These are phyloP conservation scores for Sugiyamaella sp. DNA, from an alignment of 1,139 yeast species.

Conservation along the genomic window DNA sequence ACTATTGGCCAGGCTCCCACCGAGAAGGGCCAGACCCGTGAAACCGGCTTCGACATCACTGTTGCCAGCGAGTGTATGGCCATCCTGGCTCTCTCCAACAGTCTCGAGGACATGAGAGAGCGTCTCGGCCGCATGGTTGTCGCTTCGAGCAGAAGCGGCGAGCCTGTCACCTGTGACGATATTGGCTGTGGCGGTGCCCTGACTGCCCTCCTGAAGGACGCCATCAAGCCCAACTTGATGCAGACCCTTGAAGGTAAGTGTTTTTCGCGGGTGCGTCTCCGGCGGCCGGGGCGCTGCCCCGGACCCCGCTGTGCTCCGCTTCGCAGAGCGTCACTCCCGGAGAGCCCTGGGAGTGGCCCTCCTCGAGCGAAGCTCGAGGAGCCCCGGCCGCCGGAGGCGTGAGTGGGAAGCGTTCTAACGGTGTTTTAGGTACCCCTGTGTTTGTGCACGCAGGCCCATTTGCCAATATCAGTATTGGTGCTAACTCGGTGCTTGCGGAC, in stretches of 20 bases:
- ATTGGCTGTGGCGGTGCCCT: slow-evolving; percentile 97
- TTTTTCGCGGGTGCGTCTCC: slow-evolving; percentile 39
- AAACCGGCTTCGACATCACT: slow-evolving; percentile 93
- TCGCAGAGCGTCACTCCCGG: too few relatives aligned
- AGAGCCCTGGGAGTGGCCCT: too few relatives aligned
- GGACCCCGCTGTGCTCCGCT: background rate
- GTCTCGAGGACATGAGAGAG: slow-evolving; percentile 83
- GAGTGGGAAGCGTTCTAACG: background rate
- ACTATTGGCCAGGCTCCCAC: slow-evolving; percentile 94
- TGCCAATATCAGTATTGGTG: slow-evolving; percentile 97
- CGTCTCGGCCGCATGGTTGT: slow-evolving; percentile 91
- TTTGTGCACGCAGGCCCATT: slow-evolving; percentile 99
- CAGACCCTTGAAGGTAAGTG: slow-evolving; percentile 79
- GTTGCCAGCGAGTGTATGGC: slow-evolving; percentile 99
- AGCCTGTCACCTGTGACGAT: slow-evolving; percentile 93
- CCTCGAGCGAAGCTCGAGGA: background rate
- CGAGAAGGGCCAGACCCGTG: slow-evolving; percentile 85
- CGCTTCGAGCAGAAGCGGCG: slow-evolving; percentile 81
- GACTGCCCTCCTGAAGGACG: slow-evolving; percentile 93
- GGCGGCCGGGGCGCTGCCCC: slow-evolving; percentile 4
- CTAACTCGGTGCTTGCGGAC: slow-evolving; percentile 87
- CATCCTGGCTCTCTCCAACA: slow-evolving; percentile 84
- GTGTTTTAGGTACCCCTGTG: slow-evolving; percentile 67
- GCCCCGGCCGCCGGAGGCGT: background rate
- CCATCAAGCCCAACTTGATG: slow-evolving; percentile 96